These are phyloP conservation scores for Teratosphaeriaceae sp. DNA, from an alignment of 2,329 filamentous ascomycete species.

Conservation along the genomic window DNA sequence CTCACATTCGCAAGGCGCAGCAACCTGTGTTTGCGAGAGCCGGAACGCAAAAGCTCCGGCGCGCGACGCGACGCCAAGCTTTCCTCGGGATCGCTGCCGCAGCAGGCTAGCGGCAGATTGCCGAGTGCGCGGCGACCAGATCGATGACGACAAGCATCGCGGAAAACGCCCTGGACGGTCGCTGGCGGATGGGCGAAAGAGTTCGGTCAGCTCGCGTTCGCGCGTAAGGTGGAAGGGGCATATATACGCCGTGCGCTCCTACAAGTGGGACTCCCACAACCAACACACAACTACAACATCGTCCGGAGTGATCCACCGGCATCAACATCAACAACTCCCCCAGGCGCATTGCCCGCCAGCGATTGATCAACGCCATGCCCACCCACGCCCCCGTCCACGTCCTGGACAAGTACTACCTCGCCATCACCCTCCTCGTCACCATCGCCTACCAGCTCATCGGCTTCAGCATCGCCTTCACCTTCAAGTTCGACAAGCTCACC, in stretches of 20 bases:
- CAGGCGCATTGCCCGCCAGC: background rate
- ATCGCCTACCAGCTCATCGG: slow-evolving; percentile 64
- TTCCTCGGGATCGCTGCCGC: background rate
- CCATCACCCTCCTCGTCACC: slow-evolving; percentile 62
- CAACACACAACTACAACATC: too few species aligned
- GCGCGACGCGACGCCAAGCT: too few species aligned
- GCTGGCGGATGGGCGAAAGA: too few species aligned
- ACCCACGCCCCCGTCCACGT: slow-evolving; percentile 42
- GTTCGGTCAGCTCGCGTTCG: background rate
- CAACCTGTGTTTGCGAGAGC: too few species aligned
- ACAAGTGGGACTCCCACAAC: too few species aligned
- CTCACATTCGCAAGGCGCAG: too few species aligned
- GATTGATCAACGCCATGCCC: slow-evolving; percentile 8
- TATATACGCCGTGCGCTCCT: background rate
- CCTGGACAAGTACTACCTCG: slow-evolving; percentile 65
- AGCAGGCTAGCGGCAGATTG: background rate
- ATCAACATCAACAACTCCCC: background rate
- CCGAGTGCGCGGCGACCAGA: background rate
- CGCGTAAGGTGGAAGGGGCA: background rate
- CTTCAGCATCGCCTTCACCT: slow-evolving; percentile 59
- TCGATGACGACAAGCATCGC: slow-evolving; percentile 3
- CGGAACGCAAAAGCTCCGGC: too few species aligned
- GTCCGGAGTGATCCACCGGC: too few species aligned
- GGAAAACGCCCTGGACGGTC: too few species aligned
- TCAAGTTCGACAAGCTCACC: slow-evolving; percentile 67